Conservation (phyloP, 257 asterid genomes). For the Nicotiana obtusifolia region DNA sequence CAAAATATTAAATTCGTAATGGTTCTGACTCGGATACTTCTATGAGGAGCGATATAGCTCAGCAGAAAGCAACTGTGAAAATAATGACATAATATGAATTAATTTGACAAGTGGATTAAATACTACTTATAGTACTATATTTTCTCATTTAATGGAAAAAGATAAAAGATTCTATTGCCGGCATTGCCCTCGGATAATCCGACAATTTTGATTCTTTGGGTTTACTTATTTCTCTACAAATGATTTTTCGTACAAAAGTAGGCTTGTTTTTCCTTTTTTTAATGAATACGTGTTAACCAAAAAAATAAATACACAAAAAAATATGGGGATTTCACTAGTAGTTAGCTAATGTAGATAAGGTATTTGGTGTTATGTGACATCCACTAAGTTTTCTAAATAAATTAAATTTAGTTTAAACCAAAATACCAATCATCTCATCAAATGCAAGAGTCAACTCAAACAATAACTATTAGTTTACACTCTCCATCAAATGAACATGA, state of each 20-base stretch:
- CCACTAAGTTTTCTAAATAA: neutral
- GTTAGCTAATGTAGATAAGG: neutral
- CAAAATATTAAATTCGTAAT: neutral
- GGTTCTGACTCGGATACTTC: neutral
- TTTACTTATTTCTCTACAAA: constrained; percentile 2
- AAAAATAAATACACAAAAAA: neutral
- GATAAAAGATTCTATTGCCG: constrained; percentile 28
- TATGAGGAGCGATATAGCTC: neutral
- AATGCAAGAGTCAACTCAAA: neutral
- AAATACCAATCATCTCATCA: neutral
- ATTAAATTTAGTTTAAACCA: neutral
- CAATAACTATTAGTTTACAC: neutral
- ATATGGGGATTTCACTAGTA: neutral
- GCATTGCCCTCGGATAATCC: constrained; percentile 19
- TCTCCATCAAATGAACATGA: neutral
- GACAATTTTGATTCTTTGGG: constrained; percentile 20
- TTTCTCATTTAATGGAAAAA: constrained; percentile 2
- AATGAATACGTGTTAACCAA: neutral
- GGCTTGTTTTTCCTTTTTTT: neutral
- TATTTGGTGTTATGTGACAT: neutral
- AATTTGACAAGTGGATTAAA: neutral
- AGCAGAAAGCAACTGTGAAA: constrained; percentile 3
- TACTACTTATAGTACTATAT: neutral
- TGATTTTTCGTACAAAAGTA: neutral
- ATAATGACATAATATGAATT: constrained; percentile 1